A percentile compares a stretch with the other conserved stretches of the same genome.
Conservation (phyloP, 495 filamentous ascomycete species). For the Penicillium daleae region DNA sequence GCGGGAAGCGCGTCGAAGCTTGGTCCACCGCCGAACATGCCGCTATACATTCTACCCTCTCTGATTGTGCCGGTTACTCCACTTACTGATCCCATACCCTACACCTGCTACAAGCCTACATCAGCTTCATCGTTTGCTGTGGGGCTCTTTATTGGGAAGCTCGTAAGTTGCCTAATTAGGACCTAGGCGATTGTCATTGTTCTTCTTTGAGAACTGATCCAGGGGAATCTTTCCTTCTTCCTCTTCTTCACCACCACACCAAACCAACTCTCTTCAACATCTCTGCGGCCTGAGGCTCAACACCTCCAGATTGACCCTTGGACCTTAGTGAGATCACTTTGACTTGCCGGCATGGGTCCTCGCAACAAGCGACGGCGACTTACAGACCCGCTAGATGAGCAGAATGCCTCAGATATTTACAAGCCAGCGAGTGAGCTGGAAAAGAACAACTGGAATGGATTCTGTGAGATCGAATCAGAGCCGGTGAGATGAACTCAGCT, state of each 20-base stretch:
- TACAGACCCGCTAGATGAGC: slow-evolving; percentile 17
- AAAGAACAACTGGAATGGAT: slow-evolving; percentile 67
- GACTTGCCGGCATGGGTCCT: slow-evolving; percentile 35
- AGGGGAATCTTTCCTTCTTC: background rate
- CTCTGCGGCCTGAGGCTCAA: background rate
- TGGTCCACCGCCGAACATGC: slow-evolving; percentile 30
- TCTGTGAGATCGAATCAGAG: slow-evolving; percentile 89
- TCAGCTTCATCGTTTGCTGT: background rate
- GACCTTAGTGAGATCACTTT: background rate
- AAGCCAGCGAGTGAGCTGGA: slow-evolving; percentile 45
- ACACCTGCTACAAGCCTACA: background rate
- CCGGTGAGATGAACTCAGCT: slow-evolving; percentile 58
- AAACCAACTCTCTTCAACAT: background rate
- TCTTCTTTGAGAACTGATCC: background rate
- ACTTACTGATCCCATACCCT: background rate
- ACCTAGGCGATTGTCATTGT: background rate
- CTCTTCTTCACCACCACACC: background rate
- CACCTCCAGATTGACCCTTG: background rate
- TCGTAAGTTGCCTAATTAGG: background rate
- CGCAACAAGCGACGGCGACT: slow-evolving; percentile 42
- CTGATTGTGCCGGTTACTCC: too few relatives aligned
- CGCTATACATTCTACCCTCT: slow-evolving; percentile 17
- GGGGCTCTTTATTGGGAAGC: background rate
- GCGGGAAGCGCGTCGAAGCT: slow-evolving; percentile 40
- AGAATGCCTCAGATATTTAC: slow-evolving; percentile 33